Evolutionary conservation across 2,329 filamentous ascomycete species (phyloP), one percentile per base, ranked within the genome.

Genomic region (Colletotrichum zoysiae): DNA sequence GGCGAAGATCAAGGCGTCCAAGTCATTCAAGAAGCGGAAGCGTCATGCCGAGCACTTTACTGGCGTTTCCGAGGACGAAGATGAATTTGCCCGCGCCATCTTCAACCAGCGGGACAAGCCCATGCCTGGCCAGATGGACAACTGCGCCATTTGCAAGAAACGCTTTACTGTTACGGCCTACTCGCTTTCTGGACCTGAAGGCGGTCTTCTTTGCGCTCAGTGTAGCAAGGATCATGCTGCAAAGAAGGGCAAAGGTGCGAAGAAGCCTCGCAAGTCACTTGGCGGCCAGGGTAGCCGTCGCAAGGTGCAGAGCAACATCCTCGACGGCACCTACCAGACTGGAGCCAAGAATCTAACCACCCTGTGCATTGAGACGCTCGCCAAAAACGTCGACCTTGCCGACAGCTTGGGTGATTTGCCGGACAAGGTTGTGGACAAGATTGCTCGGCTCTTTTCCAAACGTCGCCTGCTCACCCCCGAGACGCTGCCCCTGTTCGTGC

Each of bases 121-220:
- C 1, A 79, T 91, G n/a, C 93, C 94, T 1, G 95, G 94, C 2
- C 95, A 98, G 80, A 89, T 95, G 78, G 94, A 93, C 74, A 95
- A 97, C 75, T 98, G 95, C 79, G 94, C 93, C 74, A 83, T 91
- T 3, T 98, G 95, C 80, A 87, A 88, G 55, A 97, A 96, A 80
- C 91, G 95, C 48, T 98, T 98, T 78, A 97, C 94, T 0, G 95
- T 98, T 56, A 98, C 95, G 0, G 88, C 94, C 0, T 98, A 98
- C 82, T 95, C 92, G 74, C 92, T 94, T 75, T 88, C 91, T 38
- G 94, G 93, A 0, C 92, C 93, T 0, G 86, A 92, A n/a, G 95
- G 95, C 5, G 94, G 94, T 20, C 85, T 98, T n/a, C 85, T 98
- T 1, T 98, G 95, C 79, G 86, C 87, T 4, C 90, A 93, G 30